phyloP scores from a whole-genome alignment of 495 filamentous ascomycete genomes.

The Penicillium bovifimosum region DNA sequence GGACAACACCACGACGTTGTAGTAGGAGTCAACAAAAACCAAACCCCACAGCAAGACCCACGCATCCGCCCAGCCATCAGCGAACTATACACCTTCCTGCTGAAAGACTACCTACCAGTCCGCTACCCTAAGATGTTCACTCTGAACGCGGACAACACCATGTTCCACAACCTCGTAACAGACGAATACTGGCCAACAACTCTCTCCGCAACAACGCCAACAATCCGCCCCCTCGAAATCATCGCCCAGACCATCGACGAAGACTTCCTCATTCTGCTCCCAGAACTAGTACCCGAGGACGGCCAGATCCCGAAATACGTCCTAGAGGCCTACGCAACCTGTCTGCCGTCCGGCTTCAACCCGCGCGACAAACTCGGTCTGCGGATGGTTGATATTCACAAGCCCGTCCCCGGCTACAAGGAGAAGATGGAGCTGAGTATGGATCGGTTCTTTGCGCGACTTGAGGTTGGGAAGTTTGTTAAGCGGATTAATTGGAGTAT shows the following conservation, averaged over 20 bases:
- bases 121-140: slow-evolving; percentile 62
- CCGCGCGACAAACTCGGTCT: slow-evolving; percentile 58
- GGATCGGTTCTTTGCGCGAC: slow-evolving; percentile 65
- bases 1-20: slow-evolving; percentile 41
- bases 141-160: slow-evolving; percentile 21
- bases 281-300: slow-evolving; percentile 21
- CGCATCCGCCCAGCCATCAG: slow-evolving; percentile 42
- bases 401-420: slow-evolving; percentile 61
- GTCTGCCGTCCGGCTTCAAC: slow-evolving; percentile 70
- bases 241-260: slow-evolving; percentile 17
- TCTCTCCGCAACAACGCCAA: slow-evolving; percentile 11
- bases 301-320: slow-evolving; percentile 41
- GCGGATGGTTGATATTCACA: slow-evolving; percentile 61
- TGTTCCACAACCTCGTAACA: slow-evolving; percentile 45
- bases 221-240: slow-evolving; percentile 18
- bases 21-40: slow-evolving; percentile 33
- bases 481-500: slow-evolving; percentile 57
- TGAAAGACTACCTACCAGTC: slow-evolving; percentile 56
- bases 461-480: slow-evolving; percentile 37
- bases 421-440: slow-evolving; percentile 69
- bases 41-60: slow-evolving; percentile 26
- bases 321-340: slow-evolving; percentile 62
- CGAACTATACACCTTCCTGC: slow-evolving; percentile 63
- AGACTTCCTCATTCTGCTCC: slow-evolving; percentile 71
- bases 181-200: slow-evolving; percentile 35